These are phyloP conservation scores for Collariella sp. DNA, from an alignment of 495 filamentous ascomycete genomes.

Conservation along the genomic window DNA sequence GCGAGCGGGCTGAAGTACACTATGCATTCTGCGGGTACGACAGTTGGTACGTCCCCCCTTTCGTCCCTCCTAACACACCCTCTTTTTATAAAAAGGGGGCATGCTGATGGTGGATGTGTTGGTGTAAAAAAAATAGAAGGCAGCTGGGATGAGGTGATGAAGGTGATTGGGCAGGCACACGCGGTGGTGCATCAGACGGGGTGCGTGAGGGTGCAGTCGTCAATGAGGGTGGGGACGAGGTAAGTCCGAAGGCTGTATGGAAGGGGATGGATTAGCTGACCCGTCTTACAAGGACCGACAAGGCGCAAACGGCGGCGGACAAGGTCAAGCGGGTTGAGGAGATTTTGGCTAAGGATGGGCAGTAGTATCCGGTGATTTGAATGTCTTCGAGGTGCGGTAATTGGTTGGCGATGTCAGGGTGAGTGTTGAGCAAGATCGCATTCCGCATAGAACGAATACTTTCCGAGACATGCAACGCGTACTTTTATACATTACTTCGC, in stretches of 20 bases:
- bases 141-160: slow-evolving; percentile 82
- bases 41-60: slow-evolving; percentile 55
- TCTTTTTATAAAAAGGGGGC: too few relatives aligned
- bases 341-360: slow-evolving; percentile 25
- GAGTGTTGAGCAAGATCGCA: neutral
- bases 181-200: slow-evolving; percentile 73
- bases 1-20: slow-evolving; percentile 67
- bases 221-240: slow-evolving; percentile 82
- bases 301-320: slow-evolving; percentile 39
- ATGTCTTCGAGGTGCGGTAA: too few relatives aligned
- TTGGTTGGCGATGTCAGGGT: neutral
- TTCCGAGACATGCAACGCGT: neutral
- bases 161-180: slow-evolving; percentile 85
- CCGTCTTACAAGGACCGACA: slow-evolving; percentile 34
- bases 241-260: too few relatives aligned
- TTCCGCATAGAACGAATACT: neutral
- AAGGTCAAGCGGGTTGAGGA: slow-evolving; percentile 41
- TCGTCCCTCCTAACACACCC: neutral
- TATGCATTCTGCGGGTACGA: slow-evolving; percentile 91
- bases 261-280: too few relatives aligned
- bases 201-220: slow-evolving; percentile 73
- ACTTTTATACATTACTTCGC: neutral
- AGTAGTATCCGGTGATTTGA: neutral
- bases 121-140: slow-evolving; percentile 54
- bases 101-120: neutral